These are phyloP conservation scores for Saturnispora ahearnii DNA, from an alignment of 805 yeast genomes.

Conservation along the genomic window DNA sequence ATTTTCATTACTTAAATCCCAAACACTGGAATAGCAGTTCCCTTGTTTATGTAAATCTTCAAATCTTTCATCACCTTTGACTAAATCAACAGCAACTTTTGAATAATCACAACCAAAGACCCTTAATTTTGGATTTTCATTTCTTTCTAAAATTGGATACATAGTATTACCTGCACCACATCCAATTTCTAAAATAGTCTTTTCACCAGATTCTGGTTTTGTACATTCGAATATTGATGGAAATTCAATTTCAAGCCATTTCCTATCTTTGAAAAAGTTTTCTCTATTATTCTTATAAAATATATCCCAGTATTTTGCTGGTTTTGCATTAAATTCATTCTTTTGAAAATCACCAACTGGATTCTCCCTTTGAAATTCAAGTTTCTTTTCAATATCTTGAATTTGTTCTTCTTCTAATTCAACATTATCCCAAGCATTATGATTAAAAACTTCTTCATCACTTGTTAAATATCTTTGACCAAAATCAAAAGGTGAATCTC, in stretches of 20 bases:
- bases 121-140: constrained; percentile 65
- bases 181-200: constrained; percentile 80
- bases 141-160: constrained; percentile 79
- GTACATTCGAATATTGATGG: constrained; percentile 79
- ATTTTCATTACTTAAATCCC: constrained; percentile 85
- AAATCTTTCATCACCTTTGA: constrained; percentile 54
- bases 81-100: constrained; percentile 81
- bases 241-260: constrained; percentile 92
- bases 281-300: constrained; percentile 86
- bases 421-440: constrained; percentile 96
- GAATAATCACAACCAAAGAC: constrained; percentile 87
- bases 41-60: constrained; percentile 26
- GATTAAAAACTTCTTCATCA: constrained; percentile 78
- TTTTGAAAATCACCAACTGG: constrained; percentile 91
- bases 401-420: constrained; percentile 94
- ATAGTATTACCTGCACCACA: constrained; percentile 98
- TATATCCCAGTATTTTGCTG: constrained; percentile 91
- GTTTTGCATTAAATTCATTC: constrained; percentile 66
- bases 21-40: constrained; percentile 71
- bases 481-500: constrained; percentile 84
- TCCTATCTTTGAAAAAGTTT: constrained; percentile 92
- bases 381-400: constrained; percentile 40
- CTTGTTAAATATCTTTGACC: constrained; percentile 74
- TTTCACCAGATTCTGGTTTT: constrained; percentile 57
- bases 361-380: constrained; percentile 60